Conservation (phyloP, 2,329 filamentous ascomycete genomes). For the Cephalotrichum gorgonifer region DNA sequence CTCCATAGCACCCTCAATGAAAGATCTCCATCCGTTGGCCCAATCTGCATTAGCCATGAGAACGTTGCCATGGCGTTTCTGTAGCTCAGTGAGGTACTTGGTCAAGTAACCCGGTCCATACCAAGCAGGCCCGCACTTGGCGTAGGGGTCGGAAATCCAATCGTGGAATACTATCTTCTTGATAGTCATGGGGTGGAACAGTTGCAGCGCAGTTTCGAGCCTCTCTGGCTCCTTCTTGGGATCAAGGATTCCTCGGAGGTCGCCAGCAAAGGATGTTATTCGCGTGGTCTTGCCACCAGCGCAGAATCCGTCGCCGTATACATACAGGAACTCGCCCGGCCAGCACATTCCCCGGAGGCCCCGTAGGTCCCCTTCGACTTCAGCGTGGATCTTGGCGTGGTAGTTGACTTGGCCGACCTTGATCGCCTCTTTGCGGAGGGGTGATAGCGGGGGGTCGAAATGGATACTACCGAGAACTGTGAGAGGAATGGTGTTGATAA, state of each 20-base stretch:
- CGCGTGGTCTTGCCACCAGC: conserved; percentile 3
- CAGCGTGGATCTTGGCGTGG: conserved; percentile 11
- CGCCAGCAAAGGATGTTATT: conserved; percentile 8
- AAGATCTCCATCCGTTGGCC: conserved; percentile 16
- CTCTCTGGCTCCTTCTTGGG: conserved; percentile 5
- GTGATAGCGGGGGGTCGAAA: conserved; percentile 12
- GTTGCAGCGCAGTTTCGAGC: conserved; percentile 6
- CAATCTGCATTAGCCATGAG: conserved; percentile 16
- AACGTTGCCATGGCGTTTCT: conserved; percentile 14
- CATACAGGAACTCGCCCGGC: conserved; percentile 7
- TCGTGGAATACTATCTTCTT: conserved; percentile 12
- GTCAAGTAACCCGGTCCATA: conserved; percentile 12
- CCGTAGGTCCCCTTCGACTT: conserved; percentile 11
- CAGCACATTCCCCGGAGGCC: conserved; percentile 7
- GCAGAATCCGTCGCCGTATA: conserved; percentile 9
- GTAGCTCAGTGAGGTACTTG: conserved; percentile 14
- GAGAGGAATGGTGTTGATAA: conserved; percentile 17
- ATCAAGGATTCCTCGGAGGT: conserved; percentile 4
- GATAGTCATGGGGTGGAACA: conserved; percentile 5
- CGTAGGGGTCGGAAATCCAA: conserved; percentile 15
- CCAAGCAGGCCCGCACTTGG: conserved; percentile 9
- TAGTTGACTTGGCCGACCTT: conserved; percentile 10
- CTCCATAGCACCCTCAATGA: conserved; percentile 19
- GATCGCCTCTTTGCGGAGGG: conserved; percentile 10
- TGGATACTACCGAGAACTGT: conserved; percentile 8